Evolutionary conservation across 1,284 basidiomycete species (phyloP), one percentile per base, ranked within the genome.

Genomic region (Cryptococcus sp.): DNA sequence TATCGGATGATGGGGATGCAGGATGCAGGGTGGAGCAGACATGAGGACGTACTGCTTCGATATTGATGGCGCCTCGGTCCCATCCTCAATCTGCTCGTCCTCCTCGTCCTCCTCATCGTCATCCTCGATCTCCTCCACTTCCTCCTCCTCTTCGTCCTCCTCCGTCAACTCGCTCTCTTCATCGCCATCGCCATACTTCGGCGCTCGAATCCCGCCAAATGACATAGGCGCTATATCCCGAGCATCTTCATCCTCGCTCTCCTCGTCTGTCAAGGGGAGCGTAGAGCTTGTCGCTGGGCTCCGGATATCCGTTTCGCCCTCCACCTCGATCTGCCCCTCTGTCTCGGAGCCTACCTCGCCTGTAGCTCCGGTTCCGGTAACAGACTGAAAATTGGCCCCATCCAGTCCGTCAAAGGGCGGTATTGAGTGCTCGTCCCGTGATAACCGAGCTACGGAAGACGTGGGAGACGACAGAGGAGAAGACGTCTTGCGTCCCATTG

Each of bases 221-320:
- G 30, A 45, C 42, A 19, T 45, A 5, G n/a, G 42, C 7, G 42
- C 42, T 45, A 8, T 45, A 35, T 35, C 30, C 30, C 30, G 30
- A 35, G 30, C 56, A 40, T 62, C 60, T 23, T 62, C 61, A 42
- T 59, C 51, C 20, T 61, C 56, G 19, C 54, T 54, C 47, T 62
- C 60, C 35, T 62, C 61, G 46, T 59, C 61, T 43, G 61, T 62
- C 22, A 62, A 43, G 3, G 61, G 61, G 11, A 62, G 40, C 2
- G 61, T 62, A 15, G 61, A 62, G 43, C 57, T 59, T 5, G 61
- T 62, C 13, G 61, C 61, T 25, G 61, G 61, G 22, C 55, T 57
- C 41, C 60, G 45, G 8, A 46, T 30, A n/a, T 57, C 42, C 10
- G 48, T 43, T 27, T 50, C 39, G 23, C 15, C 41, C 43, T 35